These are phyloP conservation scores for Apiotrichum porosum DNA, from an alignment of 1,284 basidiomycete species.

Conservation along the genomic window DNA sequence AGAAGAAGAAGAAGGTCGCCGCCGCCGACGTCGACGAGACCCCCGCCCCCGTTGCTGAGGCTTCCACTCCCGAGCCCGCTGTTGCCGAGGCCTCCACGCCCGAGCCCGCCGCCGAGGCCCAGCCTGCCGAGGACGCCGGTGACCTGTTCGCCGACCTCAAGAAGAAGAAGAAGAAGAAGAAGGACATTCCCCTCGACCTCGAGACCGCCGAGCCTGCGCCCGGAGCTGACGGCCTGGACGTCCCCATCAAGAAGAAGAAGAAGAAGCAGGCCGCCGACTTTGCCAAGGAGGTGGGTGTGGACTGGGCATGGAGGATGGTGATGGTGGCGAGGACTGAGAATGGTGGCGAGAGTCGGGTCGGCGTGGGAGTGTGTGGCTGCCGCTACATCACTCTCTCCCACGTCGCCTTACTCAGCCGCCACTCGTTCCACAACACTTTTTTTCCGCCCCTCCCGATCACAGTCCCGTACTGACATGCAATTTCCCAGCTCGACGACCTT, in stretches of 20 bases:
- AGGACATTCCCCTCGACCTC: conserved; percentile 47
- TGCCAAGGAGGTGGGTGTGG: conserved; percentile 68
- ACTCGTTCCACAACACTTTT: too few species aligned
- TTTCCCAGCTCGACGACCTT: conserved; percentile 45
- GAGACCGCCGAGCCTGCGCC: conserved; percentile 23
- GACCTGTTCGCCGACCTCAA: conserved; percentile 54
- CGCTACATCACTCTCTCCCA: too few species aligned
- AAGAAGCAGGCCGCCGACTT: conserved; percentile 53
- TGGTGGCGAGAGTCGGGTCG: too few species aligned
- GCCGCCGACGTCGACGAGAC: conserved; percentile 46
- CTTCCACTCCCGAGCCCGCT: conserved; percentile 21
- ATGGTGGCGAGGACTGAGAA: background rate
- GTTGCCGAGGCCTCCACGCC: conserved; percentile 35
- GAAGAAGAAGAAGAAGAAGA: conserved; percentile 54
- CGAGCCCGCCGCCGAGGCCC: conserved; percentile 24
- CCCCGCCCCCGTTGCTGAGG: conserved; percentile 30
- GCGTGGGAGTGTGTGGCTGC: too few species aligned
- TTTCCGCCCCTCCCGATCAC: too few species aligned
- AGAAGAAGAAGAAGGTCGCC: conserved; percentile 53
- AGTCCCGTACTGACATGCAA: conserved; percentile 1
- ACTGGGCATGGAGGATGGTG: background rate
- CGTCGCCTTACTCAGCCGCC: too few species aligned
- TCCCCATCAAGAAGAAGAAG: conserved; percentile 54
- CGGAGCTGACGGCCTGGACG: conserved; percentile 39
- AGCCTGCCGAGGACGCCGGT: conserved; percentile 30